Percentiles rank a stretch among this genome's conserved stretches.
These are phyloP conservation scores for Petunia secreta DNA, from an alignment of 257 asterid species.

Conservation along the genomic window DNA sequence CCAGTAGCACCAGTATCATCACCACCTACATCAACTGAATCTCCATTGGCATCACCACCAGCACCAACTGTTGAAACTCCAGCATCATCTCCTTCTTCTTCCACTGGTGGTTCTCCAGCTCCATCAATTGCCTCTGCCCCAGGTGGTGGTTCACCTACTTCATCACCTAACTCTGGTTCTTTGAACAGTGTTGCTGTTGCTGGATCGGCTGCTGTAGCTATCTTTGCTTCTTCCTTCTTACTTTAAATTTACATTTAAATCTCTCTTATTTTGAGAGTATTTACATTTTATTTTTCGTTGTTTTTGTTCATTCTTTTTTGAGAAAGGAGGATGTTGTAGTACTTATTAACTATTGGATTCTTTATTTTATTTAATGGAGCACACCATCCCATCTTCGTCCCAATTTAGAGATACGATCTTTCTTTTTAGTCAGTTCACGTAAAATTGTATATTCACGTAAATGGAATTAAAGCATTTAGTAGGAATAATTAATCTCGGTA, in stretches of 20 bases:
- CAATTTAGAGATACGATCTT: too few relatives aligned
- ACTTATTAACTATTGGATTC: not conserved
- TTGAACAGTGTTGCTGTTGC: constrained; percentile 52
- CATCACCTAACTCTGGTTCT: constrained; percentile 42
- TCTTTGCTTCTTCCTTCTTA: constrained; percentile 47
- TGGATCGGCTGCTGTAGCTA: constrained; percentile 52
- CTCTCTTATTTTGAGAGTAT: not conserved
- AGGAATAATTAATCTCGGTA: too few relatives aligned
- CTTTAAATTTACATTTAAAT: constrained; percentile 45
- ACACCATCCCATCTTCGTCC: too few relatives aligned
- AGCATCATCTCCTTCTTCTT: constrained; percentile 29
- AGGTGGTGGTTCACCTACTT: constrained; percentile 38
- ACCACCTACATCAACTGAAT: constrained; percentile 24
- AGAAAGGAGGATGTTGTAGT: too few relatives aligned
- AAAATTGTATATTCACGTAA: too few relatives aligned
- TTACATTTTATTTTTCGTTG: not conserved
- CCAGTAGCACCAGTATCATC: constrained; percentile 38
- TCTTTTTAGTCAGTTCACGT: too few relatives aligned
- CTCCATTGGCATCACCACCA: not conserved
- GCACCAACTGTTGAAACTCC: constrained; percentile 32
- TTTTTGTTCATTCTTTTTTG: not conserved
- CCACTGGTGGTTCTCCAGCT: constrained; percentile 15
- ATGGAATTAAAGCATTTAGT: too few relatives aligned
- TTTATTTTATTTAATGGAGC: not conserved
- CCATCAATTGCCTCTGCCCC: constrained; percentile 41